Percentiles rank a stretch among this genome's conserved stretches.
Evolutionary conservation across 2,329 filamentous ascomycete species (phyloP).

Genomic region (Penicillium sp.): DNA sequence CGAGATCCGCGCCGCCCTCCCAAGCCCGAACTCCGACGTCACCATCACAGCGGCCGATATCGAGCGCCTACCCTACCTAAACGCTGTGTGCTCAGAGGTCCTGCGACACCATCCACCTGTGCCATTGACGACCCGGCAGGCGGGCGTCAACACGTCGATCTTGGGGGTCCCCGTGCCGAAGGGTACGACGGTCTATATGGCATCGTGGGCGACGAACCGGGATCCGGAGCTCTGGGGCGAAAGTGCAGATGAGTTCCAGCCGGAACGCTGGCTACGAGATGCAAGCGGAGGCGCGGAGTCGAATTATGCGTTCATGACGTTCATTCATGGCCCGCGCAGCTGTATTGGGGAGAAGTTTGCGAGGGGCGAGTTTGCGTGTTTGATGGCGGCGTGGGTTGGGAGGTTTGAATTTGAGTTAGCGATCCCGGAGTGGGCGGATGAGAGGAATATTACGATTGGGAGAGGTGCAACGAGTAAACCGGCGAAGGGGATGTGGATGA

Average conservation of each 20-base stretch:
- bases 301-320: neutral
- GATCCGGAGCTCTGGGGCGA: neutral
- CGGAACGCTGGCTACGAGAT: neutral
- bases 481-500: neutral
- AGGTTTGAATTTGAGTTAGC: neutral
- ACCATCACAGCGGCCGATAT: no score
- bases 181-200: neutral
- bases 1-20: slow-evolving; percentile 68
- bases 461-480: neutral
- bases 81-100: neutral
- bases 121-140: neutral
- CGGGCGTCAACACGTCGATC: neutral
- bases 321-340: neutral
- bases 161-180: neutral
- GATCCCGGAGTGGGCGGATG: neutral
- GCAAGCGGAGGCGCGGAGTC: neutral
- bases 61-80: no score
- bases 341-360: neutral
- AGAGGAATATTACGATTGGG: neutral
- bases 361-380: neutral
- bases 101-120: neutral
- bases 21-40: no score
- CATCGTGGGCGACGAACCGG: neutral
- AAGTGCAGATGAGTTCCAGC: neutral
- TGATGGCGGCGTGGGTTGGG: neutral